A percentile compares a stretch with the other conserved stretches of the same genome.
phyloP scores from a whole-genome alignment of 306 rosid genomes.

The Quercus berberidifolia region DNA sequence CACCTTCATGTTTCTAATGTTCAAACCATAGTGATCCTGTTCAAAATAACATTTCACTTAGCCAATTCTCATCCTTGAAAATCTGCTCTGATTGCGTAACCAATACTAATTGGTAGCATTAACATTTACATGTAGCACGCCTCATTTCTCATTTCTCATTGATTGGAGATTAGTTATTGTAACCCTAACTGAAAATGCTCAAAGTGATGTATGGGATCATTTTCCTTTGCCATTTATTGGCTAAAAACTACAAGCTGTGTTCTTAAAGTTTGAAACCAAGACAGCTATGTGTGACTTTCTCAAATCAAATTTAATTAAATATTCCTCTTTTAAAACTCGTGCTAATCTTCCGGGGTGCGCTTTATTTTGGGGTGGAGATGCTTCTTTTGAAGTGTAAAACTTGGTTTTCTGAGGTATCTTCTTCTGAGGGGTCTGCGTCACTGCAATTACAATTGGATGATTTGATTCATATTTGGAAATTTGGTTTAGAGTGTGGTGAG shows the following conservation, averaged over 20 bases:
- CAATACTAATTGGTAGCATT: neutral
- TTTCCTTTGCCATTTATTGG: neutral
- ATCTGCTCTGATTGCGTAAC: neutral
- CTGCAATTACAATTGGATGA: constrained; percentile 47
- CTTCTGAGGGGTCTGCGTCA: constrained; percentile 26
- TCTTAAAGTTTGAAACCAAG: neutral
- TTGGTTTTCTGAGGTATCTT: constrained; percentile 57
- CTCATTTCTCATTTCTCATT: neutral
- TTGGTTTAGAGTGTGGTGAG: constrained; percentile 59
- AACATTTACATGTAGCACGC: neutral
- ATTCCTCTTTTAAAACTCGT: neutral
- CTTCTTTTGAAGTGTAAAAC: constrained; percentile 56
- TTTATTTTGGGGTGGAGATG: constrained; percentile 75
- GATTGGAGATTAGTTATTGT: neutral
- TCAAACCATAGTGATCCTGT: neutral
- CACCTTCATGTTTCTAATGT: neutral
- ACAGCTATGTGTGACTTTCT: neutral
- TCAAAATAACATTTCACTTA: neutral
- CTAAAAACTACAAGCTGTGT: neutral
- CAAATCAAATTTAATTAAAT: neutral
- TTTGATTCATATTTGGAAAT: constrained; percentile 61
- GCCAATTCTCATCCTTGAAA: neutral
- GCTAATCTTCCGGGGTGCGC: constrained; percentile 55
- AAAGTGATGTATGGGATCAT: neutral
- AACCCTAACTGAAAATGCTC: neutral